A percentile compares a stretch with the other conserved stretches of the same genome.
Evolutionary conservation across 73 alveolate species (phyloP).

Genomic region (Tetrahymena thermophila): DNA sequence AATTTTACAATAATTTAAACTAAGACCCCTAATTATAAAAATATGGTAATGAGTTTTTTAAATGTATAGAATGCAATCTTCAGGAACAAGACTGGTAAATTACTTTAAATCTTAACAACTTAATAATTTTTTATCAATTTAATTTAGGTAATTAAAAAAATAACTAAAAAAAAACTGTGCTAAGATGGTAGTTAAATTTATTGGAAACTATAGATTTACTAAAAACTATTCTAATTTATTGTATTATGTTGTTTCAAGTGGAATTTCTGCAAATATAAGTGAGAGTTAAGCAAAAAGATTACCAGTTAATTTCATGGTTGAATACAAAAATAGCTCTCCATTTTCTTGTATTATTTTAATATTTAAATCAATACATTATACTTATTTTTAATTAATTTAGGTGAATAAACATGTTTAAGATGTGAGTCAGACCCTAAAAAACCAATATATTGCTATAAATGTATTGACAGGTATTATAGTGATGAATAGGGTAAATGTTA

Average conservation of each 20-base stretch:
- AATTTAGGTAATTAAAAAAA: not conserved
- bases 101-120: not conserved
- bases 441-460: not conserved
- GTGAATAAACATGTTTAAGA: not conserved
- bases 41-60: not conserved
- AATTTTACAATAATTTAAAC: not conserved
- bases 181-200: not conserved
- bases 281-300: not conserved
- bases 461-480: not conserved
- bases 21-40: not conserved
- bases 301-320: too few species aligned
- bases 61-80: not conserved
- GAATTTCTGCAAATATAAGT: not conserved
- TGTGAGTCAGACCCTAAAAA: not conserved
- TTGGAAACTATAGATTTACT: not conserved
- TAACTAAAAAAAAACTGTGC: not conserved
- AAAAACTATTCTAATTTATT: not conserved
- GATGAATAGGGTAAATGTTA: not conserved
- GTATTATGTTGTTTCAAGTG: not conserved
- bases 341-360: too few species aligned
- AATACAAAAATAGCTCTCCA: too few species aligned
- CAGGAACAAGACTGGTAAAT: not conserved
- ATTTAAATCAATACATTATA: not conserved
- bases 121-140: not conserved
- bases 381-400: not conserved